phyloP scores from a whole-genome alignment of 371 early-diverging fungal species.

The Saksenaea oblongispora region DNA sequence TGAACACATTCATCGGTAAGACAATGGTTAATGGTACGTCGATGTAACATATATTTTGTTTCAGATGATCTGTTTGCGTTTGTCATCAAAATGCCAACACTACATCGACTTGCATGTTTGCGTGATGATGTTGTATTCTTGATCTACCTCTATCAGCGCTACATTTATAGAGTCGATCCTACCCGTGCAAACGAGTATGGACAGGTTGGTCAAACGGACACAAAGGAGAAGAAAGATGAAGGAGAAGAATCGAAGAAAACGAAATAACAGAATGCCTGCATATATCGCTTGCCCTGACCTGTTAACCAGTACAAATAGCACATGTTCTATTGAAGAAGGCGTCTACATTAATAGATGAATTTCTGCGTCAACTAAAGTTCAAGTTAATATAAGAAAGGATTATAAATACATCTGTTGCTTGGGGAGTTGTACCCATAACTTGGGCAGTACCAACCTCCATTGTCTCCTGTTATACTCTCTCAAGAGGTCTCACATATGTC shows the following conservation, averaged over 20 bases:
- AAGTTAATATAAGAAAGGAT: too few relatives aligned
- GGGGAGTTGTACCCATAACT: too few relatives aligned
- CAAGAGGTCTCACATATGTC: too few relatives aligned
- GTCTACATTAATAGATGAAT: too few relatives aligned
- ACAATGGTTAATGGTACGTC: background rate
- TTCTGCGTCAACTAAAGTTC: too few relatives aligned
- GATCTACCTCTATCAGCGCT: constrained; percentile 87
- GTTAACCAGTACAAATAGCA: too few relatives aligned
- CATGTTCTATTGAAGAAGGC: too few relatives aligned
- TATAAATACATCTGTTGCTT: too few relatives aligned
- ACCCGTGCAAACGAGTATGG: constrained; percentile 92
- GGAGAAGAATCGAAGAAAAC: constrained; percentile 29
- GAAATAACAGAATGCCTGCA: constrained; percentile 15
- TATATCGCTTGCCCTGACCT: too few relatives aligned
- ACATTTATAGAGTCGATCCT: constrained; percentile 85
- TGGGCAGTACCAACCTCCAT: too few relatives aligned
- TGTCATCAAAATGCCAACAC: constrained; percentile 92
- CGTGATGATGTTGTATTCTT: constrained; percentile 90
- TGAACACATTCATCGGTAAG: constrained; percentile 85
- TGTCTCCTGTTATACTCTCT: too few relatives aligned
- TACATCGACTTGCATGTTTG: constrained; percentile 92
- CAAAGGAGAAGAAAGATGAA: constrained; percentile 3
- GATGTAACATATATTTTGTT: background rate
- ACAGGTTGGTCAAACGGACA: constrained; percentile 63
- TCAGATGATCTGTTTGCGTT: constrained; percentile 93